Evolutionary conservation across 2,329 filamentous ascomycete species (phyloP).

Genomic region (Alternaria gansuensis): DNA sequence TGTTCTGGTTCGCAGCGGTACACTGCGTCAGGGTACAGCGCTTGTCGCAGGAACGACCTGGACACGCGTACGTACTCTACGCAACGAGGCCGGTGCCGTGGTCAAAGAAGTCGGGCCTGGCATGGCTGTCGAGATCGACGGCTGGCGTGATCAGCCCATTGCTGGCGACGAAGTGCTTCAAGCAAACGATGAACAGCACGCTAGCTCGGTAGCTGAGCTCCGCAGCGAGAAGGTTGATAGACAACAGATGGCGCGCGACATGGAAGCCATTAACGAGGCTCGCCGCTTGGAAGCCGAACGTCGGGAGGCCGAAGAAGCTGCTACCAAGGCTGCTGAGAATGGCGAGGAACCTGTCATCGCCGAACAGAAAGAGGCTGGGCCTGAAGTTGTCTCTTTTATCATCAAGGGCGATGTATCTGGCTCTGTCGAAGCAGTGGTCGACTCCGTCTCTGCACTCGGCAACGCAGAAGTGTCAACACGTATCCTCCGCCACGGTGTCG

Average conservation of each 20-base stretch:
- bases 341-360: constrained; percentile 45
- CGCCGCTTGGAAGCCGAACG: constrained; percentile 67
- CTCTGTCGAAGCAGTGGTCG: constrained; percentile 88
- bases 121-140: constrained; percentile 89
- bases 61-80: constrained; percentile 82
- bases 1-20: constrained; percentile 86
- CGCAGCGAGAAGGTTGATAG: constrained; percentile 76
- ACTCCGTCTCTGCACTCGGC: constrained; percentile 78
- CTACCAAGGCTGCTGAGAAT: constrained; percentile 40
- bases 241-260: constrained; percentile 70
- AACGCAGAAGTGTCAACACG: constrained; percentile 83
- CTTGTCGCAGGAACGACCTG: constrained; percentile 90
- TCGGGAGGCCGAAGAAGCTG: constrained; percentile 66
- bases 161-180: constrained; percentile 91
- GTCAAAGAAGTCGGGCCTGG: constrained; percentile 82
- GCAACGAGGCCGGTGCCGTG: constrained; percentile 81
- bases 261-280: constrained; percentile 78
- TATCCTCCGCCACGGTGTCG: constrained; percentile 79
- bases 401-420: constrained; percentile 94
- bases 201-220: constrained; percentile 79
- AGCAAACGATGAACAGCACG: constrained; percentile 78
- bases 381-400: constrained; percentile 76
- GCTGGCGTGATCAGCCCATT: constrained; percentile 88
- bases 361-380: constrained; percentile 56
- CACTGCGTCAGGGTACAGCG: constrained; percentile 78